phyloP scores from a whole-genome alignment of 2,329 filamentous ascomycete genomes.

The Keithomyces neogunnii region DNA sequence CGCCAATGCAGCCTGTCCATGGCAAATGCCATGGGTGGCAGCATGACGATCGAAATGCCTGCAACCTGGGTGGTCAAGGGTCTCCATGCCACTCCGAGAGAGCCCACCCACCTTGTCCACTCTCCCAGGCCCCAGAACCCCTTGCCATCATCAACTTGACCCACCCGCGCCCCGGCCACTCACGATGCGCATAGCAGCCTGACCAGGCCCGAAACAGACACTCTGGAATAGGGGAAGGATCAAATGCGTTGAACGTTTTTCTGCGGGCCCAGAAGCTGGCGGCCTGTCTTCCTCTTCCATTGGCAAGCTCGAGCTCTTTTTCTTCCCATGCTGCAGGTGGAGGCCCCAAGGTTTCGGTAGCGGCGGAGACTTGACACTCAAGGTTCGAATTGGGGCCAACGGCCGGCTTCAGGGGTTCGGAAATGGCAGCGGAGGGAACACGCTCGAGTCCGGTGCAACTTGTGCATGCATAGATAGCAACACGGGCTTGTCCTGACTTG shows the following conservation, averaged over 20 bases:
- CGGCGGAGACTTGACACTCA: neutral
- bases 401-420: no score
- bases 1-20: neutral
- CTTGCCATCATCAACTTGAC: neutral
- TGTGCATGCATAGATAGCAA: no score
- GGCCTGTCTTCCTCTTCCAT: neutral
- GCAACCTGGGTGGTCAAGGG: neutral
- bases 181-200: neutral
- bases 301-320: neutral
- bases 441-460: no score
- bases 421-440: no score
- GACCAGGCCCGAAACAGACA: neutral
- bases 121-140: neutral
- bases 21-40: neutral
- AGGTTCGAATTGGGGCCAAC: no score
- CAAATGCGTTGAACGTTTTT: no score
- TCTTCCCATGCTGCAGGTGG: neutral
- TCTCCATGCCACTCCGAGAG: neutral
- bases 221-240: neutral
- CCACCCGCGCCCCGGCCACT: no score
- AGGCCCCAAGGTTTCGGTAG: neutral
- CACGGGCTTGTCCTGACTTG: no score
- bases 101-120: no score
- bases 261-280: neutral
- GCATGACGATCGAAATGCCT: neutral